Conservation (phyloP, 768 basidiomycete genomes). For the Phlebiopsis gigantea region DNA sequence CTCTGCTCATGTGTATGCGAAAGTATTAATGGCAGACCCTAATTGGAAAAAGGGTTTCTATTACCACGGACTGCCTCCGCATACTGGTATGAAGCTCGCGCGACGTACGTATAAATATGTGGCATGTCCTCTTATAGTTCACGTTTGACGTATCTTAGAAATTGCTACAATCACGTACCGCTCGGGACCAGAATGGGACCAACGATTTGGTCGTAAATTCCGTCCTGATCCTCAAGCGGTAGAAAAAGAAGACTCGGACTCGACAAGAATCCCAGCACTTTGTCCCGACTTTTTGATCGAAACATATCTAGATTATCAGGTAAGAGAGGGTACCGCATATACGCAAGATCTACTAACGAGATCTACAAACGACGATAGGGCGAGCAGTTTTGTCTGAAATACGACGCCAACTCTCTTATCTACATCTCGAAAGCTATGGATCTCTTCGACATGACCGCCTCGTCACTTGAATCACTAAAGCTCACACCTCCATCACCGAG, state of each 20-base stretch:
- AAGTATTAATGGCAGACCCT: conserved; percentile 98
- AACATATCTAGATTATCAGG: conserved; percentile 94
- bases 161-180: conserved; percentile 99
- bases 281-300: conserved; percentile 99
- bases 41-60: conserved; percentile 99
- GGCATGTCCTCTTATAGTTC: no score
- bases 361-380: no score
- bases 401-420: conserved; percentile 98
- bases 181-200: conserved; percentile 98
- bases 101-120: conserved; percentile 79
- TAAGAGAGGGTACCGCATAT: conserved; percentile 15
- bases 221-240: conserved; percentile 32
- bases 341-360: background rate
- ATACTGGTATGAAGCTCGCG: conserved; percentile 97
- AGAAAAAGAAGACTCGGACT: conserved; percentile 1
- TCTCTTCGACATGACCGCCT: conserved; percentile 88
- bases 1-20: conserved; percentile 1
- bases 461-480: conserved; percentile 66
- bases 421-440: conserved; percentile 99
- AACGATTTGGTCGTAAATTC: conserved; percentile 86
- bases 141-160: no score
- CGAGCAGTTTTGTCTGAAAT: conserved; percentile 96
- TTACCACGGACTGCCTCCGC: conserved; percentile 91
- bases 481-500: conserved; percentile 34
- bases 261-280: conserved; percentile 56